Percentiles rank a stretch among this genome's conserved stretches.
phyloP scores from a whole-genome alignment of 2,329 filamentous ascomycete genomes.

The Leptographium flavum region DNA sequence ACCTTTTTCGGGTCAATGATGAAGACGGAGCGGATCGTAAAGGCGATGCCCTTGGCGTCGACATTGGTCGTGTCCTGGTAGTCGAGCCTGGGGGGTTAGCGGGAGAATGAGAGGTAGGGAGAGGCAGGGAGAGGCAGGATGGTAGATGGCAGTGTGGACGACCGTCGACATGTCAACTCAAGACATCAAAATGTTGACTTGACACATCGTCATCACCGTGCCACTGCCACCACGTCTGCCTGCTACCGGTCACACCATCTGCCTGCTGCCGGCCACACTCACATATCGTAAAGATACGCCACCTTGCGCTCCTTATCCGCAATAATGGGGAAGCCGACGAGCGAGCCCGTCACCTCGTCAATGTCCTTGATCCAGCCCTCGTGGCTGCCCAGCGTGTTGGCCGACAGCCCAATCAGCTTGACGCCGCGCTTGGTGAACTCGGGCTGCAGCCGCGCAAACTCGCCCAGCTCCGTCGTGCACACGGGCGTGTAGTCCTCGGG shows the following conservation, averaged over 20 bases:
- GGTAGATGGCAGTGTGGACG: too few species aligned
- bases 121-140: too few species aligned
- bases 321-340: constrained; percentile 65
- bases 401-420: constrained; percentile 82
- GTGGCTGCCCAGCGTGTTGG: constrained; percentile 76
- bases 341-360: constrained; percentile 58
- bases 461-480: constrained; percentile 85
- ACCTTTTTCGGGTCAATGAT: constrained; percentile 89
- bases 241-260: too few species aligned
- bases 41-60: constrained; percentile 69
- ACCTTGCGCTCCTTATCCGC: constrained; percentile 67
- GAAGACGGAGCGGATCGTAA: constrained; percentile 91
- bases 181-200: too few species aligned
- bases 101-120: too few species aligned
- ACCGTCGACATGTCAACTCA: too few species aligned
- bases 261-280: background rate
- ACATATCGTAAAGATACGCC: constrained; percentile 65
- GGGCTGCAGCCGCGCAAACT: constrained; percentile 76
- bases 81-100: constrained; percentile 63
- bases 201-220: too few species aligned
- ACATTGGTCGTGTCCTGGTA: constrained; percentile 72
- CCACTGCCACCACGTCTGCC: too few species aligned
- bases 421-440: constrained; percentile 79
- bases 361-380: constrained; percentile 86
- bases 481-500: constrained; percentile 88